phyloP scores from a whole-genome alignment of 1,284 basidiomycete genomes.

The Ustilago tritici region DNA sequence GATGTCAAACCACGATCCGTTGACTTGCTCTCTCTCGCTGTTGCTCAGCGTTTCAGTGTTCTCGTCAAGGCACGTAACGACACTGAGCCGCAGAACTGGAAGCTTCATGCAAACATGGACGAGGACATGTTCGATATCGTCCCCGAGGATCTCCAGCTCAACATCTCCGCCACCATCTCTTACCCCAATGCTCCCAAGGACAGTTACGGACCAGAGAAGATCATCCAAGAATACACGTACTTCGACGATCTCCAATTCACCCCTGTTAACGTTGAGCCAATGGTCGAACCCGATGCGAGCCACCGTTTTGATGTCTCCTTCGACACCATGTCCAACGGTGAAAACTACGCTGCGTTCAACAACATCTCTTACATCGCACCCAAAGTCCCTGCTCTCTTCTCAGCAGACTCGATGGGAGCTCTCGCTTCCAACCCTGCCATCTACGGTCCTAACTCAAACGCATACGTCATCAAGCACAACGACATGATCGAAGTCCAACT shows the following conservation, averaged over 20 bases:
- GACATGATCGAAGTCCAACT: conserved; percentile 61
- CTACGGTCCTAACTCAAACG: conserved; percentile 52
- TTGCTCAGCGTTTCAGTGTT: conserved; percentile 59
- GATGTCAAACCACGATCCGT: conserved; percentile 41
- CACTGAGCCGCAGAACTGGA: conserved; percentile 80
- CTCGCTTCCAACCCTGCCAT: conserved; percentile 69
- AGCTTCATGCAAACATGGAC: conserved; percentile 90
- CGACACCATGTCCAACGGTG: conserved; percentile 71
- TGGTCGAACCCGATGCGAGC: conserved; percentile 68
- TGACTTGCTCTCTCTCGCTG: conserved; percentile 46
- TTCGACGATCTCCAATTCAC: conserved; percentile 71
- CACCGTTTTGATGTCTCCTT: conserved; percentile 71
- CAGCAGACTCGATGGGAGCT: conserved; percentile 45
- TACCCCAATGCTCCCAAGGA: conserved; percentile 46
- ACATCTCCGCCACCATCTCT: conserved; percentile 59
- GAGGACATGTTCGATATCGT: conserved; percentile 71
- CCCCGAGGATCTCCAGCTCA: conserved; percentile 60
- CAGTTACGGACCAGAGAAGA: conserved; percentile 39
- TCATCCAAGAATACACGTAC: conserved; percentile 59
- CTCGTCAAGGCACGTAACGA: conserved; percentile 78
- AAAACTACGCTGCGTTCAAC: conserved; percentile 70
- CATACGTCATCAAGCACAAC: conserved; percentile 69
- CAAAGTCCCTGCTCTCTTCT: conserved; percentile 55
- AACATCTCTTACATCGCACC: conserved; percentile 73
- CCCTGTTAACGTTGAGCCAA: conserved; percentile 68